Percentiles rank a stretch among this genome's conserved stretches.
Conservation (phyloP, 345 rosid genomes). For the Combretum micranthum region DNA sequence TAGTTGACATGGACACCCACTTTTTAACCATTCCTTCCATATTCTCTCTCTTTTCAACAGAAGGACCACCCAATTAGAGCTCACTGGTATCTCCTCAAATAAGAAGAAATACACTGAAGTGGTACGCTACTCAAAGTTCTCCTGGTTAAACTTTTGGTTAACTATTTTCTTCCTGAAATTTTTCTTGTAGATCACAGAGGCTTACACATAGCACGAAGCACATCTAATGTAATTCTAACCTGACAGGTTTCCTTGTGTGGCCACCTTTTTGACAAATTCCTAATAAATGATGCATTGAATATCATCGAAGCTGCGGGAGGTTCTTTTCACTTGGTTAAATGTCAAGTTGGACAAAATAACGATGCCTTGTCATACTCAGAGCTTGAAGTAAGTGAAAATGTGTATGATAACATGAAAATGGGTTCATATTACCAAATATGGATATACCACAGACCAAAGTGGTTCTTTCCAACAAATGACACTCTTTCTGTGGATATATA, state of each 20-base stretch:
- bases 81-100: constrained; percentile 21
- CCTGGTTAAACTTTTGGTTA: not conserved
- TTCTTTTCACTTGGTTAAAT: constrained; percentile 77
- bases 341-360: constrained; percentile 80
- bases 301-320: constrained; percentile 86
- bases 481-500: not conserved
- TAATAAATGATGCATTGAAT: constrained; percentile 93
- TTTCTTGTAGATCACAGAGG: not conserved
- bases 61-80: constrained; percentile 42
- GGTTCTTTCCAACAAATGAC: no score
- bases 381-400: constrained; percentile 57
- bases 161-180: not conserved
- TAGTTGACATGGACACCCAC: not conserved
- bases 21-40: no score
- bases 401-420: not conserved
- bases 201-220: constrained; percentile 6
- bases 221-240: constrained; percentile 16
- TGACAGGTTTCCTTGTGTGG: constrained; percentile 88
- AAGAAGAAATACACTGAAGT: constrained; percentile 52
- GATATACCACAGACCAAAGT: no score
- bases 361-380: constrained; percentile 71
- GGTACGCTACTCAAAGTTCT: constrained; percentile 34
- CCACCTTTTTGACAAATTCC: constrained; percentile 80
- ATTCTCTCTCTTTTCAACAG: constrained; percentile 17
- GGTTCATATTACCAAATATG: no score